Conservation (phyloP, 495 filamentous ascomycete species). For the Amniculicola lignicola region DNA sequence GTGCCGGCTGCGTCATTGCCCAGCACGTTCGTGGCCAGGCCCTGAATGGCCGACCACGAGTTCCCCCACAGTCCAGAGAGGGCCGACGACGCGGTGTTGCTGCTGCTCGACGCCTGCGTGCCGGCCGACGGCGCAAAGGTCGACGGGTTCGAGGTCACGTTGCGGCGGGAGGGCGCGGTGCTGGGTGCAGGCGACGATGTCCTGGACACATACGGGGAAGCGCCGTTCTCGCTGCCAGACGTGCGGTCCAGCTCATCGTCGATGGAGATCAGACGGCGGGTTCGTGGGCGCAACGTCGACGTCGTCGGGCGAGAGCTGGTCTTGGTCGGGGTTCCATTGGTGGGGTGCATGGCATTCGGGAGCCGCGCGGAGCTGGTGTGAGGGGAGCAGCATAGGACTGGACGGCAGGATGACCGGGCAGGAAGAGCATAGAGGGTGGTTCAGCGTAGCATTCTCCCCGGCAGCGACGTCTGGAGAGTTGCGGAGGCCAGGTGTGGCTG, state of each 20-base stretch:
- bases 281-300: conserved; percentile 39
- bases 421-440: conserved; percentile 28
- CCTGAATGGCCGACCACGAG: conserved; percentile 44
- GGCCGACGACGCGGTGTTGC: conserved; percentile 6
- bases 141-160: conserved; percentile 15
- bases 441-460: conserved; percentile 25
- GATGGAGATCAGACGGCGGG: conserved; percentile 42
- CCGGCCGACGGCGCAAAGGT: conserved; percentile 15
- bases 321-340: conserved; percentile 31
- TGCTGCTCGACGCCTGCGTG: conserved; percentile 6
- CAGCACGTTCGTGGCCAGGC: conserved; percentile 45
- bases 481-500: too few relatives aligned
- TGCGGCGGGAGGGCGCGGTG: conserved; percentile 32
- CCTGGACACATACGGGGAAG: conserved; percentile 38
- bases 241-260: conserved; percentile 35
- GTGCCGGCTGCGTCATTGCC: conserved; percentile 40
- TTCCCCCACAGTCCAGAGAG: conserved; percentile 38
- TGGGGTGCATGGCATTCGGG: conserved; percentile 34
- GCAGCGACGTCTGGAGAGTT: too few relatives aligned
- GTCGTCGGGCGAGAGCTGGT: conserved; percentile 33
- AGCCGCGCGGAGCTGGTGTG: conserved; percentile 23
- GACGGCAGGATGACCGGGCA: conserved; percentile 6
- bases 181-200: conserved; percentile 39
- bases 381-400: conserved; percentile 33
- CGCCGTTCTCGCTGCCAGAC: conserved; percentile 18